Conservation (phyloP, 352 stramenopile species). For the Phytopythium oedochilum region DNA sequence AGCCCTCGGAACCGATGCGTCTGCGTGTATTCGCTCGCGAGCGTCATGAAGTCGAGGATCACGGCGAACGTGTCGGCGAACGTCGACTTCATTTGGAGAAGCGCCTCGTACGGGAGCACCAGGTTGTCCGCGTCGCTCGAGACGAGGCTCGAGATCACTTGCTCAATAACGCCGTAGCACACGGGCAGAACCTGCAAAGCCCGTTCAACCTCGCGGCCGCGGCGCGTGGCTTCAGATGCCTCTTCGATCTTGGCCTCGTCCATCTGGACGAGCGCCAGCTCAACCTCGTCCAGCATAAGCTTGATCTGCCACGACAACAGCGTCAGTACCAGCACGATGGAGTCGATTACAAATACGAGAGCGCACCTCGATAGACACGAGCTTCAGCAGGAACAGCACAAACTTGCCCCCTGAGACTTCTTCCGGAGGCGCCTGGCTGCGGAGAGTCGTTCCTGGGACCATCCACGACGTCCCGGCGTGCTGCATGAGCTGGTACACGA, state of each 20-base stretch:
- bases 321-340: background rate
- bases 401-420: slow-evolving; percentile 71
- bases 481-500: slow-evolving; percentile 60
- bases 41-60: slow-evolving; percentile 63
- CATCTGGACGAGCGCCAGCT: slow-evolving; percentile 61
- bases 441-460: slow-evolving; percentile 47
- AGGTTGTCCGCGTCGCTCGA: slow-evolving; percentile 34
- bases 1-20: slow-evolving; percentile 64
- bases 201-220: slow-evolving; percentile 46
- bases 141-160: slow-evolving; percentile 60
- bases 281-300: slow-evolving; percentile 80
- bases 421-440: slow-evolving; percentile 33
- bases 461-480: slow-evolving; percentile 60
- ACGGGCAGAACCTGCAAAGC: slow-evolving; percentile 57
- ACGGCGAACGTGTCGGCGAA: slow-evolving; percentile 70
- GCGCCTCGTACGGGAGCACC: slow-evolving; percentile 57
- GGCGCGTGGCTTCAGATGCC: slow-evolving; percentile 38
- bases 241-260: slow-evolving; percentile 48
- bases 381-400: slow-evolving; percentile 68
- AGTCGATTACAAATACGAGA: background rate
- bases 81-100: slow-evolving; percentile 70
- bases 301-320: slow-evolving; percentile 47
- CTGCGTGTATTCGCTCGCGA: slow-evolving; percentile 63
- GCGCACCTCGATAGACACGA: slow-evolving; percentile 72
- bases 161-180: slow-evolving; percentile 76